Evolutionary conservation across 148 eudicot species (phyloP).

Genomic region (Silene latifolia): DNA sequence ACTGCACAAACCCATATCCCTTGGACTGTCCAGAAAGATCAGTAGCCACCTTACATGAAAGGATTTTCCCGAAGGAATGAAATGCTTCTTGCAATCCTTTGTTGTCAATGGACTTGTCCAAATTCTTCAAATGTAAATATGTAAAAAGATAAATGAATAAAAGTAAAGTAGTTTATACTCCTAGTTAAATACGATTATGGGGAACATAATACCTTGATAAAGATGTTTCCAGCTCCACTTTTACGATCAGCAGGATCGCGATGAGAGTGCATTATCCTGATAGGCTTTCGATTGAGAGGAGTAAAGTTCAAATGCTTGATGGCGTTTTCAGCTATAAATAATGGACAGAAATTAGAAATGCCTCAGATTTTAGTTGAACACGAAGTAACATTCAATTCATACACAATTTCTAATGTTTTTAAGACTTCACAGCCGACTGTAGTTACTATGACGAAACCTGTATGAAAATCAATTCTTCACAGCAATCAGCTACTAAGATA

Average conservation of each 20-base stretch:
- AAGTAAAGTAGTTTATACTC: no score
- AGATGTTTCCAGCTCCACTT: slow-evolving; percentile 80
- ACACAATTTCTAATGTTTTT: no score
- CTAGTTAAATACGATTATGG: neutral
- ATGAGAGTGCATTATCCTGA: slow-evolving; percentile 80
- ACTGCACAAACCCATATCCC: slow-evolving; percentile 95
- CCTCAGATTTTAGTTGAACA: no score
- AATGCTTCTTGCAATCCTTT: slow-evolving; percentile 79
- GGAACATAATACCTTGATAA: slow-evolving; percentile 60
- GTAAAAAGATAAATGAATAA: neutral
- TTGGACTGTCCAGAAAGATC: slow-evolving; percentile 78
- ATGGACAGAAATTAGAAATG: neutral
- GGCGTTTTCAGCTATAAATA: slow-evolving; percentile 66
- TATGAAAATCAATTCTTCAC: no score
- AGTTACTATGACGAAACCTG: no score
- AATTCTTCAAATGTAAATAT: slow-evolving; percentile 41
- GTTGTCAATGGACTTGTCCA: slow-evolving; percentile 90
- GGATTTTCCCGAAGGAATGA: slow-evolving; percentile 68
- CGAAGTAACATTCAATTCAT: no score
- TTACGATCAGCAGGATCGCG: slow-evolving; percentile 72
- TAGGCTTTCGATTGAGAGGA: slow-evolving; percentile 65
- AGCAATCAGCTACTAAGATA: no score
- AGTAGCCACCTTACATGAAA: slow-evolving; percentile 86
- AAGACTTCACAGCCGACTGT: no score
- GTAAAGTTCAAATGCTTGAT: slow-evolving; percentile 67